Evolutionary conservation across 768 basidiomycete species (phyloP), one percentile per base, ranked within the genome.

Genomic region (Auricularia sp.): DNA sequence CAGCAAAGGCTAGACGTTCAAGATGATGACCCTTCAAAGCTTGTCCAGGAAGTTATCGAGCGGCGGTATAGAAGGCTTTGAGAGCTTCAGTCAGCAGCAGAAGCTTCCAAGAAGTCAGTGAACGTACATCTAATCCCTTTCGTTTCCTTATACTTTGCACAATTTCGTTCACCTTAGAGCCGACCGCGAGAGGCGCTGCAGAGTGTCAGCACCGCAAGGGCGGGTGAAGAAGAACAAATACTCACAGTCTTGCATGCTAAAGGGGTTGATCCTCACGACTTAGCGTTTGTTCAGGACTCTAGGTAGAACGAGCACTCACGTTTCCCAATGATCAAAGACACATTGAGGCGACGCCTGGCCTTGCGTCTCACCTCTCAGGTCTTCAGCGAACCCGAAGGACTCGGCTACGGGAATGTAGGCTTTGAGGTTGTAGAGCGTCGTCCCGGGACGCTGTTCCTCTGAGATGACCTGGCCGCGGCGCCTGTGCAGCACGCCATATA

Each of bases 391-490:
- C 68, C 80, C 79, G 75, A 79, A 78, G 11, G 71, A 72, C 68
- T 73, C 71, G 68, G 65, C 68, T 68, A 74, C 73, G 51, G 75
- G 75, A 21, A 75, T 72, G 73, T 77, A 77, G 60, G 78, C 78
- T 75, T 80, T 81, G 75, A 82, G 77, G 72, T 79, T 82, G 78
- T 78, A 78, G 79, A 82, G 79, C 65, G 80, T 80, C 64, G 81
- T 81, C 69, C 81, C 80, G 36, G 74, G 71, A 66, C 80, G 73
- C 72, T 79, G 80, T 72, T 81, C 80, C 68, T 81, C 74, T 18
- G 78, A 77, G 79, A 80, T 80, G 68, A 82, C 80, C 65, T 79
- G 78, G 61, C 79, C 80, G 72, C 79, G 76, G 67, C 79, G 74
- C 71, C 76, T 75, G 75, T 79, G 79, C 68, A 73, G 72, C 59